Percentiles rank a stretch among this genome's conserved stretches.
Evolutionary conservation across 495 filamentous ascomycete genomes (phyloP).

Genomic region (Cairneyella variabilis): DNA sequence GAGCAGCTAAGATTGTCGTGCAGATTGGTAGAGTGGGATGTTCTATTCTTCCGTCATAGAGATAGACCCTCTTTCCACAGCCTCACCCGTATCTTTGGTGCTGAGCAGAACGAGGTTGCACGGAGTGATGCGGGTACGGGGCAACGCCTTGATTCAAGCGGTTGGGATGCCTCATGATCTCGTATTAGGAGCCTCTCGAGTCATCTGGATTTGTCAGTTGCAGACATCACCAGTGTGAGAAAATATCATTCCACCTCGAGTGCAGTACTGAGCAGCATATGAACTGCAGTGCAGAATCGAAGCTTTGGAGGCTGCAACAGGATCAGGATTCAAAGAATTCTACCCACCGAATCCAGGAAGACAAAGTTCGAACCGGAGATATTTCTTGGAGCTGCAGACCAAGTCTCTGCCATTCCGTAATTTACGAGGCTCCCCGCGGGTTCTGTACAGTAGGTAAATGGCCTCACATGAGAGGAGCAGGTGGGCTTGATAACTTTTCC

Average conservation of each 20-base stretch:
- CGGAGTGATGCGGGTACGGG: too few relatives aligned
- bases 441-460: background rate
- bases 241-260: background rate
- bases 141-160: too few relatives aligned
- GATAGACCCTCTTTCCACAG: background rate
- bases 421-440: background rate
- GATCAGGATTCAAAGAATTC: too few relatives aligned
- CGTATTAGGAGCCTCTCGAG: background rate
- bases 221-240: background rate
- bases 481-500: background rate
- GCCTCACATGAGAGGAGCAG: too few relatives aligned
- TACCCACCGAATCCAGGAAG: too few relatives aligned
- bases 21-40: background rate
- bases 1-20: too few relatives aligned
- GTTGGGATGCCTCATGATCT: conserved; percentile 3
- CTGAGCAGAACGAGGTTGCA: background rate
- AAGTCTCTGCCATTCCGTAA: too few relatives aligned
- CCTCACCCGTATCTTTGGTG: background rate
- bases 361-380: too few relatives aligned
- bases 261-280: background rate
- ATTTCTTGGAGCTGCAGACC: too few relatives aligned
- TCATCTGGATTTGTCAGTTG: background rate
- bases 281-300: background rate
- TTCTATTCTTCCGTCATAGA: background rate
- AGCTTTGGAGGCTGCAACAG: too few relatives aligned